Base-by-base conservation (phyloP, 495 filamentous ascomycete species). In the Podospora didyma region DNA sequence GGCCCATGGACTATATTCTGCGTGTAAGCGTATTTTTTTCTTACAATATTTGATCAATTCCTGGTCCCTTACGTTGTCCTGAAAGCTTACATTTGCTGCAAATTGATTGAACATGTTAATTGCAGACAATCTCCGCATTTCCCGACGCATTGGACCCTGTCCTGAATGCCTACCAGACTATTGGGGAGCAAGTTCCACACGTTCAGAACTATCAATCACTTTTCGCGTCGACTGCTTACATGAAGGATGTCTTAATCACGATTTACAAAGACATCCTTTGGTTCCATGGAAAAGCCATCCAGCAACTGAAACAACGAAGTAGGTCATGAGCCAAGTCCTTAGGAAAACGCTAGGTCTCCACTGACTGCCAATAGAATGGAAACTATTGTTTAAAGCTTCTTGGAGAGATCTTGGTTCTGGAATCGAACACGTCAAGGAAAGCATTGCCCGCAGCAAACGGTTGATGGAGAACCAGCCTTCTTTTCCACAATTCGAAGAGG, bases 221-320 rank as follows among this genome's bases (percentile, higher is more conserved):
- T 7, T 41, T 41, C 11, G 12, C 4, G 3, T 4, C 37, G 3
- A 16, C 37, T 3, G 6, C 37, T 41, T 17, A 22, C 37, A 17
- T 54, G 22, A 31, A 26, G 21, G 31, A 51, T 11, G 58, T 66
- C 46, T 58, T 77, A 9, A 54, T 51, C 3, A 46, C 69, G 17
- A 62, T 79, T 14, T 79, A 73, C 52, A 61, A 62, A 28, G 77
- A 79, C 58, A 73, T 80, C 22, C 52, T 79, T 12, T 63, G 69
- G n/a, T 80, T 80, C 52, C 74, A 80, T 49, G 55, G 44, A 44
- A 47, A 60, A 46, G 68, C 69, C 7, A 44, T 77, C 9, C 57
- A 68, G 39, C 67, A 68, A 46, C 73, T 71, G 39, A 51, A 60
- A 37, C 19, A 34, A 16, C 57, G 19, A 51, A 39, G 61, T 67